These are phyloP conservation scores for Orbilia quercus DNA, from an alignment of 2,329 filamentous ascomycete species.

Conservation along the genomic window DNA sequence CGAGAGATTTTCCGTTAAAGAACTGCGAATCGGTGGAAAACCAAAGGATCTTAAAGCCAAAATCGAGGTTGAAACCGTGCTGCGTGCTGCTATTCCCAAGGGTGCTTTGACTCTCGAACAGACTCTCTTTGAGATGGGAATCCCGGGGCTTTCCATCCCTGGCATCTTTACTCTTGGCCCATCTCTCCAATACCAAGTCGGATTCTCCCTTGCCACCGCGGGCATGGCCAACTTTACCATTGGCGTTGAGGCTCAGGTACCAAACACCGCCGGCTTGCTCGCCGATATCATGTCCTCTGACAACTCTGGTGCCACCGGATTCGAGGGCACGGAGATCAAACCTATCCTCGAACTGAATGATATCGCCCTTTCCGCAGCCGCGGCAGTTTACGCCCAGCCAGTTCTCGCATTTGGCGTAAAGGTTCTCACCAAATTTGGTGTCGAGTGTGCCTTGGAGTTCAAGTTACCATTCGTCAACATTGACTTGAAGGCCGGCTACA, in stretches of 20 bases:
- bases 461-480: conserved; percentile 56
- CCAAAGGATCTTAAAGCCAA: conserved; percentile 52
- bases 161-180: conserved; percentile 57
- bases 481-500: conserved; percentile 52
- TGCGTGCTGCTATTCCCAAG: conserved; percentile 21
- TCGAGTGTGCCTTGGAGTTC: conserved; percentile 57
- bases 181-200: conserved; percentile 57
- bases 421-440: conserved; percentile 56
- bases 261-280: conserved; percentile 23
- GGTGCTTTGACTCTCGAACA: conserved; percentile 31
- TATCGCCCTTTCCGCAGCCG: conserved; percentile 57
- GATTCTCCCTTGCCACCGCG: conserved; percentile 10
- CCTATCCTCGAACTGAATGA: conserved; percentile 60
- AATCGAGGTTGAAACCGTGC: conserved; percentile 39
- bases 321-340: conserved; percentile 57
- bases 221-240: conserved; percentile 38
- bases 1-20: conserved; percentile 48
- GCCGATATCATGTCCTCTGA: conserved; percentile 58
- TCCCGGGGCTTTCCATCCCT: conserved; percentile 56
- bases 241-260: conserved; percentile 25
- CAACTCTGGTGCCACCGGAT: conserved; percentile 59
- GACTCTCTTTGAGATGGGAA: conserved; percentile 47
- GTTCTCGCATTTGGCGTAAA: conserved; percentile 60
- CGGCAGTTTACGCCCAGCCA: conserved; percentile 58
- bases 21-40: conserved; percentile 41